Percentiles rank a stretch among this genome's conserved stretches.
Evolutionary conservation across 176 grass and related monocot genomes (phyloP).

Genomic region (Rhynchospora breviuscula): DNA sequence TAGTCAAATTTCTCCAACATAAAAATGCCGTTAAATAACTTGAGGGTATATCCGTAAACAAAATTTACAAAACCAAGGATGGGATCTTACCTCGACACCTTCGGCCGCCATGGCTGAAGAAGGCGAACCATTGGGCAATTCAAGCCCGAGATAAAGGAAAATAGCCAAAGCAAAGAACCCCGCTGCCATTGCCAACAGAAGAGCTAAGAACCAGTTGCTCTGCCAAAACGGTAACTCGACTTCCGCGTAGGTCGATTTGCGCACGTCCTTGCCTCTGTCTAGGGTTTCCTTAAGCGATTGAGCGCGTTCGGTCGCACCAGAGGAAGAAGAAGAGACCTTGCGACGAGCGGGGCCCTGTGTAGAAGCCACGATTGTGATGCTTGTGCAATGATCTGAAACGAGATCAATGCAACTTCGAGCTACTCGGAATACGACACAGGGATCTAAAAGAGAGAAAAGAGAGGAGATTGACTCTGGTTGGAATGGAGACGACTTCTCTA

Average conservation of each 20-base stretch:
- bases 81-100: slow-evolving; percentile 45
- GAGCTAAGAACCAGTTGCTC: slow-evolving; percentile 67
- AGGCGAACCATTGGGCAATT: slow-evolving; percentile 46
- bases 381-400: background rate
- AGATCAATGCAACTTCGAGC: slow-evolving; percentile 11
- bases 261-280: background rate
- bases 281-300: slow-evolving; percentile 3
- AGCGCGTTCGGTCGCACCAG: background rate
- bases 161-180: slow-evolving; percentile 61
- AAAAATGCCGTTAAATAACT: background rate
- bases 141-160: slow-evolving; percentile 64
- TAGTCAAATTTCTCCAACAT: background rate
- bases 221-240: slow-evolving; percentile 58
- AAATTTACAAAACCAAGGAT: background rate
- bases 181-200: slow-evolving; percentile 56
- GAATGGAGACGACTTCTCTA: slow-evolving; percentile 9
- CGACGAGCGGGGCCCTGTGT: slow-evolving; percentile 17
- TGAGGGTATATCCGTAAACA: background rate
- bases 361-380: slow-evolving; percentile 25
- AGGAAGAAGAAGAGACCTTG: slow-evolving; percentile 15
- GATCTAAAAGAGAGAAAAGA: background rate
- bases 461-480: slow-evolving; percentile 19
- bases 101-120: slow-evolving; percentile 40
- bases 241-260: background rate
- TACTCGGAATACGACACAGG: background rate